Evolutionary conservation across 2,329 filamentous ascomycete genomes (phyloP).

Genomic region (Bipolaris cookei): DNA sequence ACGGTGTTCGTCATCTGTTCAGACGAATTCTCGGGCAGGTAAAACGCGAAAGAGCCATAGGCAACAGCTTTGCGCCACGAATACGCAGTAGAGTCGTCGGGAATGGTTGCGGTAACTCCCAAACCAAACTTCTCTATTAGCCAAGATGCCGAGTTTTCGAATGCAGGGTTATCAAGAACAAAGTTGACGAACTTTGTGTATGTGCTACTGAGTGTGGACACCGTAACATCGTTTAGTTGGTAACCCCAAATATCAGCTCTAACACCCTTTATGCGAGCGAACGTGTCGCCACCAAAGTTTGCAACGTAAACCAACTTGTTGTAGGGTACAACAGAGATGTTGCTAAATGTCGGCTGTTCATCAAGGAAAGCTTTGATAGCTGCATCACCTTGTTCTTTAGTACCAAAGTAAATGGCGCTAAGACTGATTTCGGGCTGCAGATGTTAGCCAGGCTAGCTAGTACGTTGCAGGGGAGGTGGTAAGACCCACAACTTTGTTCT

Average conservation of each 20-base stretch:
- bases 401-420: constrained; percentile 6
- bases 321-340: constrained; percentile 1
- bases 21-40: constrained; percentile 6
- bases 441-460: neutral
- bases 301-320: constrained; percentile 6
- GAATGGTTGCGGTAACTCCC: neutral
- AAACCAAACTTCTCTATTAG: constrained; percentile 1
- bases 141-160: neutral
- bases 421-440: constrained; percentile 1
- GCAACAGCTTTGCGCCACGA: constrained; percentile 29
- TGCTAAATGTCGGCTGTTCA: constrained; percentile 2
- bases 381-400: neutral
- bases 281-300: constrained; percentile 1
- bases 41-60: constrained; percentile 18
- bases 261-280: constrained; percentile 4
- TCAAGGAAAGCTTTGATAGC: constrained; percentile 1
- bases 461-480: neutral
- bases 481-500: neutral
- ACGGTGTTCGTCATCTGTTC: neutral
- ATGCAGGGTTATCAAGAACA: neutral
- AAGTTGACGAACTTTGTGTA: constrained; percentile 4
- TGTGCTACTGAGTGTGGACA: neutral
- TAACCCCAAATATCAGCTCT: constrained; percentile 3
- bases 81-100: constrained; percentile 28
- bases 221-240: constrained; percentile 3